phyloP scores from a whole-genome alignment of 225 moss, liverwort and hornwort genomes.

The Takakia lepidozioides region DNA sequence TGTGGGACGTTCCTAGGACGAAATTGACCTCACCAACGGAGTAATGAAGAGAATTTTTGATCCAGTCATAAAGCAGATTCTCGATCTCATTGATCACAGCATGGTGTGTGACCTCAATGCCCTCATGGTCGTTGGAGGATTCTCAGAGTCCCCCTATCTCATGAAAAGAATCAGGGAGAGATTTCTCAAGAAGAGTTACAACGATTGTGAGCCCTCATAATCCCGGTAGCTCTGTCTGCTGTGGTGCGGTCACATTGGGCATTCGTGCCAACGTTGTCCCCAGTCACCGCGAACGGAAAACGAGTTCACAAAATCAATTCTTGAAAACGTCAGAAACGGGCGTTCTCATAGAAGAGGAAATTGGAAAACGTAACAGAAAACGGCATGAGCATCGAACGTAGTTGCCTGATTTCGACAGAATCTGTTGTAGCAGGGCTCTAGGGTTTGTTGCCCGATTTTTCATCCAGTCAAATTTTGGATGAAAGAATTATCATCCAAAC shows the following conservation, averaged over 20 bases:
- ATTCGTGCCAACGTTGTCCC: conserved; percentile 4
- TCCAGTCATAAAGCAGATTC: conserved; percentile 7
- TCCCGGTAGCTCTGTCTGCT: conserved; percentile 13
- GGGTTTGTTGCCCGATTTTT: too few relatives aligned
- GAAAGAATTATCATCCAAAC: too few relatives aligned
- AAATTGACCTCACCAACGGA: conserved; percentile 4
- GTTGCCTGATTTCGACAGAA: too few relatives aligned
- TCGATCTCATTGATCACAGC: background rate
- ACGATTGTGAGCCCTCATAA: conserved; percentile 8
- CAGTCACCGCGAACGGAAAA: too few relatives aligned
- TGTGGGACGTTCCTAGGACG: conserved; percentile 25
- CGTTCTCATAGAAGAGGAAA: too few relatives aligned
- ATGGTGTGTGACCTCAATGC: background rate
- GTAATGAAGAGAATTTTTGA: conserved; percentile 30
- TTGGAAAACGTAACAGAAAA: too few relatives aligned
- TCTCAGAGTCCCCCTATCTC: conserved; percentile 22
- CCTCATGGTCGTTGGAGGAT: conserved; percentile 10
- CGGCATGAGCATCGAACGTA: too few relatives aligned
- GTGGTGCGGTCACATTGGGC: conserved; percentile 18
- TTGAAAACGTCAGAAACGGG: too few relatives aligned
- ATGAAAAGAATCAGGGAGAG: conserved; percentile 18
- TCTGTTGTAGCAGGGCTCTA: too few relatives aligned
- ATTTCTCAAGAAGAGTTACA: background rate
- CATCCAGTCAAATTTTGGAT: too few relatives aligned
- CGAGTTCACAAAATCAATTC: too few relatives aligned